These are phyloP conservation scores for Poa annua DNA, from an alignment of 176 grass and related monocot genomes.

Conservation along the genomic window DNA sequence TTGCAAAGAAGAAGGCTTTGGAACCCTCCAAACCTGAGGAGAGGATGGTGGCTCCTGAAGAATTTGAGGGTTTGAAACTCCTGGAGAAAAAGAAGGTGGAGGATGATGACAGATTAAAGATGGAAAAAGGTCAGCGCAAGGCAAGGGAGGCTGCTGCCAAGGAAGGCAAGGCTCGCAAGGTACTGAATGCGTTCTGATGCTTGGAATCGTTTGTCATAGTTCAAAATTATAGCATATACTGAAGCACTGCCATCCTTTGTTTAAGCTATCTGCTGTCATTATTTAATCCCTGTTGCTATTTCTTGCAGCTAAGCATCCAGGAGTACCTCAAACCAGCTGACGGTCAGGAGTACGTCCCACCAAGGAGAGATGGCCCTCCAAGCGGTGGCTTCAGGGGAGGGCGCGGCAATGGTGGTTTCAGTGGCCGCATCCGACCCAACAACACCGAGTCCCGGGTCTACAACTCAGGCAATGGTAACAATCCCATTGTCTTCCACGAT, in stretches of 20 bases:
- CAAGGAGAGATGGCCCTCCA: not conserved
- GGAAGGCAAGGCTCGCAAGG: constrained; percentile 19
- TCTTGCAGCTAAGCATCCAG: constrained; percentile 40
- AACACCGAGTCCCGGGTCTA: not conserved
- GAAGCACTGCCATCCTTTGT: not conserved
- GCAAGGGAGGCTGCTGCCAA: constrained; percentile 15
- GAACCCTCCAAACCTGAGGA: not conserved
- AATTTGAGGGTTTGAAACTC: constrained; percentile 22
- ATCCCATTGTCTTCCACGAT: not conserved
- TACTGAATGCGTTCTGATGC: not conserved
- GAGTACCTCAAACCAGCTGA: constrained; percentile 21
- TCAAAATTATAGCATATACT: too few relatives aligned
- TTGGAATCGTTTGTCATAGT: not conserved
- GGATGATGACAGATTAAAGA: constrained; percentile 40
- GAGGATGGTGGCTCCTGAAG: constrained; percentile 36
- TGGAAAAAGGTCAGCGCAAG: constrained; percentile 23
- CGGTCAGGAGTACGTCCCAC: not conserved
- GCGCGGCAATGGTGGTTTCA: constrained; percentile 19
- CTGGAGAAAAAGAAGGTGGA: constrained; percentile 54
- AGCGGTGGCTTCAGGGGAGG: not conserved
- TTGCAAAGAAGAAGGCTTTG: constrained; percentile 41
- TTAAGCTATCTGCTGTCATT: not conserved
- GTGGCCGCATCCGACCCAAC: constrained; percentile 10
- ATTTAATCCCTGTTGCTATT: constrained; percentile 4
- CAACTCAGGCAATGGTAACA: not conserved